Evolutionary conservation across 108 stramenopile genomes (phyloP), one percentile per base, ranked within the genome.

Genomic region (Bacterosira constricta): DNA sequence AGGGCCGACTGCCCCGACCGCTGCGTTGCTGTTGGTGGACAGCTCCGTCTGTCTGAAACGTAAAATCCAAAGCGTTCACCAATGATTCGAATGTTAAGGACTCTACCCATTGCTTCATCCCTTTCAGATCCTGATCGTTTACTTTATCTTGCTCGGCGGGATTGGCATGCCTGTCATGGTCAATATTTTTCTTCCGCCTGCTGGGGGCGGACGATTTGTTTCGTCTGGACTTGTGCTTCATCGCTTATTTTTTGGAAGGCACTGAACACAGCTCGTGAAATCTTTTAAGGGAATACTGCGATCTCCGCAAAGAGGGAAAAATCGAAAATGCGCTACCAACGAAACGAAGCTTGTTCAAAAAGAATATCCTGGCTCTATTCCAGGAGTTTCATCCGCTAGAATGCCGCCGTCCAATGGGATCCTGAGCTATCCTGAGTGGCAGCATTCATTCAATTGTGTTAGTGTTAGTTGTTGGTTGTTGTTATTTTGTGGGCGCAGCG

Each of bases 41-140:
- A 6, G 51, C 21, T 37, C 36, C 62, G 41, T 65, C 64, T 49
- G 45, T 13, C 5, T 57, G 63, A 36, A 74, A 65, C 4, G 45
- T 15, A 36, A 65, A 65, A 45, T 74, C 73, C 57, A 74, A 25
- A 21, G 73, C 63, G 17, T 74, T 55, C 26, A 56, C 6, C 34
- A 74, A 45, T 36, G 63, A 66, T 50, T 74, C 63, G 30, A 59
- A 66, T 6, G 64, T 66, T 8, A 74, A 56, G 7, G 63, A 49
- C 32, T 74, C 36, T n/a, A 74, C 39, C 73, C 73, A 74, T 65
- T 37, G 49, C 20, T 39, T 65, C 35, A 74, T 74, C 11, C 64
- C 63, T 13, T 65, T 30, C 27, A 74, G 47, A 63, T 65, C 56
- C 17, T 38, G 34, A 1, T 64, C 34, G 13, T 45, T 74, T 17